Evolutionary conservation across 768 basidiomycete genomes (phyloP).

Genomic region (Postia placenta): DNA sequence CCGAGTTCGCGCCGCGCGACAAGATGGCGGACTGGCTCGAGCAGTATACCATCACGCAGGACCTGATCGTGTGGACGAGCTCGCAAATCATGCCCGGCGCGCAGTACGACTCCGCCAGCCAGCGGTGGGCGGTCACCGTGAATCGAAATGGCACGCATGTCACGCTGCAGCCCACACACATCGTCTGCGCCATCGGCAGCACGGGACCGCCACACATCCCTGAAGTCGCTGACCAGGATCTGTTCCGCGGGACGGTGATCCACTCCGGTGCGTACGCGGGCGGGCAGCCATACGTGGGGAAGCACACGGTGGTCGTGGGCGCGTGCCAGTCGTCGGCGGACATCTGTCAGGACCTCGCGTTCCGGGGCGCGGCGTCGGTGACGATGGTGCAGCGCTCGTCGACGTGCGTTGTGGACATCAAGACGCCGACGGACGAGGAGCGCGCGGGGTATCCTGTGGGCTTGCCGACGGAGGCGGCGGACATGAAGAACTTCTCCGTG

Average conservation of each 20-base stretch:
- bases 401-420: slow-evolving; percentile 27
- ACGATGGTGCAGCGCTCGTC: slow-evolving; percentile 40
- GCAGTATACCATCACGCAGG: slow-evolving; percentile 33
- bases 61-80: slow-evolving; percentile 38
- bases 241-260: slow-evolving; percentile 26
- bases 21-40: slow-evolving; percentile 42
- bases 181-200: slow-evolving; percentile 34
- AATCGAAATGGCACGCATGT: slow-evolving; percentile 23
- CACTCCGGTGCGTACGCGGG: slow-evolving; percentile 29
- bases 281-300: slow-evolving; percentile 24
- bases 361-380: slow-evolving; percentile 27
- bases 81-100: slow-evolving; percentile 27
- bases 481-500: slow-evolving; percentile 16
- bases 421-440: not conserved
- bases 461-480: slow-evolving; percentile 18
- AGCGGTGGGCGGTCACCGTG: slow-evolving; percentile 32
- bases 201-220: slow-evolving; percentile 32
- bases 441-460: slow-evolving; percentile 14
- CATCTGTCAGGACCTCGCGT: slow-evolving; percentile 32
- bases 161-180: slow-evolving; percentile 31
- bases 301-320: slow-evolving; percentile 34
- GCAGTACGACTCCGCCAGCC: slow-evolving; percentile 24
- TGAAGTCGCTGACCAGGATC: slow-evolving; percentile 15
- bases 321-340: slow-evolving; percentile 37
- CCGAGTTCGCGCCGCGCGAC: slow-evolving; percentile 33